phyloP scores from a whole-genome alignment of 768 basidiomycete species.

The Lactarius quietus region DNA sequence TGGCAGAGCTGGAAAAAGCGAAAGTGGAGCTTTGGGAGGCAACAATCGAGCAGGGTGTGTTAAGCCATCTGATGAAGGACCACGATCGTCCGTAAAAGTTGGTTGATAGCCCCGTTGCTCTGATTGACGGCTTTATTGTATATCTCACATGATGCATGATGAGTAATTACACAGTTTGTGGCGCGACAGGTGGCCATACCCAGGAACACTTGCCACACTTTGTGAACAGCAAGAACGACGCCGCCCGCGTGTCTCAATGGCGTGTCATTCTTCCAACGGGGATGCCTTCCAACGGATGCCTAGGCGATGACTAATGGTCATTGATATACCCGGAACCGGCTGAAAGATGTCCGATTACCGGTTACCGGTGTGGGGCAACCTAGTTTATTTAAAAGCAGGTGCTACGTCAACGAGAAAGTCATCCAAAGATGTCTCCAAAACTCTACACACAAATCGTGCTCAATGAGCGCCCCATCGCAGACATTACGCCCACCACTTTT shows the following conservation, averaged over 20 bases:
- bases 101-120: background rate
- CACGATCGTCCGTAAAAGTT: slow-evolving; percentile 5
- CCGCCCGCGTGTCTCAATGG: background rate
- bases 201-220: background rate
- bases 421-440: slow-evolving; percentile 9
- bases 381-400: background rate
- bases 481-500: slow-evolving; percentile 75
- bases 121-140: background rate
- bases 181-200: background rate
- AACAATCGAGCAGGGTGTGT: slow-evolving; percentile 64
- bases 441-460: slow-evolving; percentile 68
- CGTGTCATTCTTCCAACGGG: background rate
- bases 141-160: slow-evolving; percentile 1
- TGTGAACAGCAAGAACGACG: background rate
- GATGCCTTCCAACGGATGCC: no score
- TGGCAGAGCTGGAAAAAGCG: slow-evolving; percentile 52
- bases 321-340: background rate
- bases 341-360: background rate
- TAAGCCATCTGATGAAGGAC: slow-evolving; percentile 46
- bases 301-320: background rate
- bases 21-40: slow-evolving; percentile 72
- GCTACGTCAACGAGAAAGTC: background rate
- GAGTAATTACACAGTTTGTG: background rate
- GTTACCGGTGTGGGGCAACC: background rate
- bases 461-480: slow-evolving; percentile 63